phyloP scores from a whole-genome alignment of 257 asterid genomes.

The Cynanchum wilfordii region DNA sequence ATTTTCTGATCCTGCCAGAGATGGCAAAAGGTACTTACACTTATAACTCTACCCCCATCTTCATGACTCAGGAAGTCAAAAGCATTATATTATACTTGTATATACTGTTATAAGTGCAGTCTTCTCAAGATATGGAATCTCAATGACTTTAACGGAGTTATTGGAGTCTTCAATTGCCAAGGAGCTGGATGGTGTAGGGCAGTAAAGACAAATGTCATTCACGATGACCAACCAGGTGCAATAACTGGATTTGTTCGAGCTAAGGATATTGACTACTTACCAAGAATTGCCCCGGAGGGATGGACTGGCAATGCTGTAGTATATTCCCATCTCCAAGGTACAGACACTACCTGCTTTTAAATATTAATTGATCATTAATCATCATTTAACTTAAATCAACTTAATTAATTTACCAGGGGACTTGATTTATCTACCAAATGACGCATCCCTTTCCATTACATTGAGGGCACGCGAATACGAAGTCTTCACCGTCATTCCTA shows the following conservation, averaged over 20 bases:
- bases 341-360: too few species aligned
- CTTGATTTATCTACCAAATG: slow-evolving; percentile 52
- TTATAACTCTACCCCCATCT: too few species aligned
- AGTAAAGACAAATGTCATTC: slow-evolving; percentile 71
- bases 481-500: slow-evolving; percentile 66
- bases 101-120: slow-evolving; percentile 30
- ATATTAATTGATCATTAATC: too few species aligned
- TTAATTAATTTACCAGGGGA: too few species aligned
- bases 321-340: slow-evolving; percentile 70
- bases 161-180: slow-evolving; percentile 79
- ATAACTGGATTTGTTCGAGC: slow-evolving; percentile 58
- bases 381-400: too few species aligned
- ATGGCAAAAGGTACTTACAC: slow-evolving; percentile 56
- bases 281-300: slow-evolving; percentile 46
- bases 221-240: slow-evolving; percentile 59
- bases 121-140: slow-evolving; percentile 83
- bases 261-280: slow-evolving; percentile 66
- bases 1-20: slow-evolving; percentile 89
- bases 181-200: slow-evolving; percentile 79
- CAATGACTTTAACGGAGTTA: slow-evolving; percentile 61
- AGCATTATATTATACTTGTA: too few species aligned
- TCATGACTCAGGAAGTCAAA: too few species aligned
- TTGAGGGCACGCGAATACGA: slow-evolving; percentile 63
- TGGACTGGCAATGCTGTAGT: slow-evolving; percentile 64
- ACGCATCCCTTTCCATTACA: slow-evolving; percentile 58